Evolutionary conservation across 1,139 yeast genomes (phyloP).

Genomic region (Spencermartinsiella ligniputridi): DNA sequence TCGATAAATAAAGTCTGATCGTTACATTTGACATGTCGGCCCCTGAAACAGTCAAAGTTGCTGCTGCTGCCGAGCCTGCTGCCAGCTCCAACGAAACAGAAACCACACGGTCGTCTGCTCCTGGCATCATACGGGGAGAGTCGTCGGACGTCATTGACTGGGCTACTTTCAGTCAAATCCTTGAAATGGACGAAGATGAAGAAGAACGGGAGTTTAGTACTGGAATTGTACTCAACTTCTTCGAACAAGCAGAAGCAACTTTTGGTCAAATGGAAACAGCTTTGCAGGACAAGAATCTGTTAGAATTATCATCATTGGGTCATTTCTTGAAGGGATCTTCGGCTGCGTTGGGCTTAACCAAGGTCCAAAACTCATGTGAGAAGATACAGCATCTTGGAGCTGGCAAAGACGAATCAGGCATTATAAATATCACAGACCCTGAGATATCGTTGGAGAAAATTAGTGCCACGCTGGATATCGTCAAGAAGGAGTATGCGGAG

Average conservation of each 20-base stretch:
- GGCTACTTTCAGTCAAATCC: conserved; percentile 81
- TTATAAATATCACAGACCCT: conserved; percentile 28
- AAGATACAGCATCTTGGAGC: conserved; percentile 86
- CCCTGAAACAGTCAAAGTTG: neutral
- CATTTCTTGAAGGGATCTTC: conserved; percentile 95
- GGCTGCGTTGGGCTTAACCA: conserved; percentile 82
- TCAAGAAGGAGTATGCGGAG: conserved; percentile 34
- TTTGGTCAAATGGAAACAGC: conserved; percentile 65
- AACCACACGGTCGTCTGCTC: neutral
- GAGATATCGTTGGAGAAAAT: conserved; percentile 28
- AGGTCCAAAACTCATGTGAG: conserved; percentile 84
- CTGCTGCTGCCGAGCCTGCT: too few species aligned
- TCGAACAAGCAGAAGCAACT: conserved; percentile 83
- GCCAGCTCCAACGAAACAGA: too few species aligned
- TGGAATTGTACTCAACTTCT: conserved; percentile 72
- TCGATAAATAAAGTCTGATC: too few species aligned
- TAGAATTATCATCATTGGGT: conserved; percentile 68
- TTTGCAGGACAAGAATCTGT: conserved; percentile 46
- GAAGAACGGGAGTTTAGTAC: conserved; percentile 77
- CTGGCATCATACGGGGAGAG: neutral
- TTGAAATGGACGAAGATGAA: conserved; percentile 92
- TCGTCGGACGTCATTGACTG: conserved; percentile 67
- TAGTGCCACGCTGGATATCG: conserved; percentile 22
- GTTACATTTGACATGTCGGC: too few species aligned
- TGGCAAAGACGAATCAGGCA: conserved; percentile 40